Evolutionary conservation across 805 yeast species (phyloP), one percentile per base, ranked within the genome.

Genomic region (Wickerhamiella siamensis): DNA sequence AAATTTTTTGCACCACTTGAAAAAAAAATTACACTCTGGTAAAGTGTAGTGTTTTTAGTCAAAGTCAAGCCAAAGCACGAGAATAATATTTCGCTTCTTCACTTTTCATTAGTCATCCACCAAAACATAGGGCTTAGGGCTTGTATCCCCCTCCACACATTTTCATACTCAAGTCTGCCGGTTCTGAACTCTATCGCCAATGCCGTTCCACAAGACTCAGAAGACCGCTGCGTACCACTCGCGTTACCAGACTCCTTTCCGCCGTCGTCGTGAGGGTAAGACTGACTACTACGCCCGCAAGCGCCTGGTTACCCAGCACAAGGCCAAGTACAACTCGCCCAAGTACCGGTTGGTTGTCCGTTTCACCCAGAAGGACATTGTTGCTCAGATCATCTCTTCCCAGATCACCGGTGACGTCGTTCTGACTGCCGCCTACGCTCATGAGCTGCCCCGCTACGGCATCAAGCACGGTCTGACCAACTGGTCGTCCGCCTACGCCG

Each of bases 241-340:
- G 66, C 87, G 98, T 71, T 91, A 78, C 94, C 98, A 91, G 77
- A 91, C 98, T 69, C 96, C 97, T 57, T 91, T 87, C 95, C 86
- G 98, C 73, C 87, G 98, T 79, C 83, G 98, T 82, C 83, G 94
- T 70, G 96, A 91, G 75, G 98, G 98, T 75, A 91, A 91, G 79
- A 91, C 98, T 67, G 98, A 91, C 71, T 91, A 87, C 94, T 91
- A 87, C 79, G 95, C 91, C 71, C 87, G 98, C 80, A 91, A 91
- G 94, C 86, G 97, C 76, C 76, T 91, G 66, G 91, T 91, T 64
- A 77, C 96, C 63, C 98, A 91, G 77, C 95, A 88, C 91, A 91
- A 91, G 87, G 95, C 95, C 68, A 91, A 91, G 78, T 91, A 91
- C 93, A 79, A 77, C 81, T 68, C 95, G 66, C 98, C 98, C 73